phyloP scores from a whole-genome alignment of 495 filamentous ascomycete species.

The Xylaria castorea region DNA sequence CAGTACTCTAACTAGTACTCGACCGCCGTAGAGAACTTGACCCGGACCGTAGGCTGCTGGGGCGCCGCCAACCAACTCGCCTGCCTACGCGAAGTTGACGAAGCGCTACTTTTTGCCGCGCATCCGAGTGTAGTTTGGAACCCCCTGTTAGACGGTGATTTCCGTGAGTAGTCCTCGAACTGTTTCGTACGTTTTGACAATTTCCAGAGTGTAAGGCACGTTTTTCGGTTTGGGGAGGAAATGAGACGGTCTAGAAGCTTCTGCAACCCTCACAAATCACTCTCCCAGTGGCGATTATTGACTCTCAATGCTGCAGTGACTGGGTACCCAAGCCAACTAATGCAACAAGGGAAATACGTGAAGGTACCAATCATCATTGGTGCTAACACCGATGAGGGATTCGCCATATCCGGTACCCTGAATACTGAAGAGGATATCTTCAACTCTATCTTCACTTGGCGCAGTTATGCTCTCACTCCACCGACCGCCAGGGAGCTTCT shows the following conservation, averaged over 20 bases:
- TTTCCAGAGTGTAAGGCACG: not conserved
- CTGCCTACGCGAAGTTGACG: conserved; percentile 57
- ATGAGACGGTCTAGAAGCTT: not conserved
- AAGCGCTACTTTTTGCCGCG: conserved; percentile 50
- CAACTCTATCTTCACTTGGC: conserved; percentile 44
- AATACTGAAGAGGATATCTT: conserved; percentile 42
- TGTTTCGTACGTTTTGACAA: not conserved
- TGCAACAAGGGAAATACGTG: conserved; percentile 25
- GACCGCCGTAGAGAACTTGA: conserved; percentile 49
- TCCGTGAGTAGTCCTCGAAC: conserved; percentile 28
- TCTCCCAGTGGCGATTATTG: not conserved
- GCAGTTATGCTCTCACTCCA: conserved; percentile 37
- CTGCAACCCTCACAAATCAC: not conserved
- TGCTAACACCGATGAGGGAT: conserved; percentile 63
- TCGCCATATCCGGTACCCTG: conserved; percentile 25
- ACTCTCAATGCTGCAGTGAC: conserved; percentile 33
- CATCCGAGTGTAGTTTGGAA: conserved; percentile 49
- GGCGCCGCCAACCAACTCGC: conserved; percentile 48
- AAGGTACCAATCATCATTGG: conserved; percentile 62
- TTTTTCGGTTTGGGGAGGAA: not conserved
- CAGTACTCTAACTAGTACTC: conserved; percentile 35
- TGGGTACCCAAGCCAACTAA: conserved; percentile 32
- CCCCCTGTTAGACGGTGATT: conserved; percentile 56
- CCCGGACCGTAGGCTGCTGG: conserved; percentile 47
- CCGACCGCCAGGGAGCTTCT: conserved; percentile 48